phyloP scores from a whole-genome alignment of 768 basidiomycete species.

The Podaxis pistillaris region DNA sequence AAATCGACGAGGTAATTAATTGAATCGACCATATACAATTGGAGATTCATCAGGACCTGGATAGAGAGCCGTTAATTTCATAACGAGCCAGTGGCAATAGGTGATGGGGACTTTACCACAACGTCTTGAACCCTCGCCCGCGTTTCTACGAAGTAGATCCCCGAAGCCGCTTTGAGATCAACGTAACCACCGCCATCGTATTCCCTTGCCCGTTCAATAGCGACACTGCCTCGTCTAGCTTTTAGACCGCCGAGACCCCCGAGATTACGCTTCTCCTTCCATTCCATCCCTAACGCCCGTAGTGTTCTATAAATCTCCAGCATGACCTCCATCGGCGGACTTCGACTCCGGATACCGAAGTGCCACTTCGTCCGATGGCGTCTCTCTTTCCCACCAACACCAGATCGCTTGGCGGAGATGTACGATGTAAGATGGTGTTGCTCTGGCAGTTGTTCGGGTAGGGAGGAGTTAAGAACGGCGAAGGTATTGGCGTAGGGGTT shows the following conservation, averaged over 20 bases:
- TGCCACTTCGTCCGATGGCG: constrained; percentile 91
- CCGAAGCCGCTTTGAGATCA: constrained; percentile 66
- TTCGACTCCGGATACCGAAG: constrained; percentile 93
- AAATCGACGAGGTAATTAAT: constrained; percentile 98
- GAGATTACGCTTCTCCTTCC: constrained; percentile 86
- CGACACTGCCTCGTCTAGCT: constrained; percentile 31
- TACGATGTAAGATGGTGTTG: constrained; percentile 74
- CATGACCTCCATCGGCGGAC: constrained; percentile 99
- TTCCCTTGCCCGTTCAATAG: constrained; percentile 61
- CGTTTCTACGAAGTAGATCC: constrained; percentile 93
- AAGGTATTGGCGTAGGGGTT: constrained; percentile 24
- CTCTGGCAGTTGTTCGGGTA: constrained; percentile 60
- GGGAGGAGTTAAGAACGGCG: constrained; percentile 86
- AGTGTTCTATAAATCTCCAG: constrained; percentile 95
- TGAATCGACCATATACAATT: constrained; percentile 94
- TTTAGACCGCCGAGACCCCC: constrained; percentile 65
- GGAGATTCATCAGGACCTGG: constrained; percentile 95
- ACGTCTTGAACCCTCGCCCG: constrained; percentile 87
- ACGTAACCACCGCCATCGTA: constrained; percentile 60
- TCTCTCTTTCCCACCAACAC: constrained; percentile 53
- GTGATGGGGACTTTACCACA: constrained; percentile 58
- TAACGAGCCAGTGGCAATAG: neutral
- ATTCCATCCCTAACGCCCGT: constrained; percentile 91
- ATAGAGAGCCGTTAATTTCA: constrained; percentile 1
- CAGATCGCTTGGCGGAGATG: constrained; percentile 51